Conservation (phyloP, 495 filamentous ascomycete genomes). For the Penicillium coprophilum region DNA sequence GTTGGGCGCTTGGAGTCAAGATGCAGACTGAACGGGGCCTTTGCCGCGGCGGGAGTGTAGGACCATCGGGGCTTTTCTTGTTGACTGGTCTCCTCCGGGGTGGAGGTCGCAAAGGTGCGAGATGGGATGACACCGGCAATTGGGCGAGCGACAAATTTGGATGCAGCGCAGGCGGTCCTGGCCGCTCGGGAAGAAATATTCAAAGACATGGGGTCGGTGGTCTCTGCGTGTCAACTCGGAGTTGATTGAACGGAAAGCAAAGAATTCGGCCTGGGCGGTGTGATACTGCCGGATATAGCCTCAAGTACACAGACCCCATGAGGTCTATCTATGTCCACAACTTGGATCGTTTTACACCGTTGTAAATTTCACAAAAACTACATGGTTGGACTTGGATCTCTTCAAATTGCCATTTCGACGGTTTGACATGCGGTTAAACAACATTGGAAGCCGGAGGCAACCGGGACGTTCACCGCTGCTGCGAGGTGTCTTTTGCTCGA, state of each 20-base stretch:
- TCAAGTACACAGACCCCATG: not conserved
- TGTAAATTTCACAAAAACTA: not conserved
- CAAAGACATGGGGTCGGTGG: conserved; percentile 38
- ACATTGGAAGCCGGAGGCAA: not conserved
- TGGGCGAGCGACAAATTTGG: conserved; percentile 21
- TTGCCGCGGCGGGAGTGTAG: conserved; percentile 74
- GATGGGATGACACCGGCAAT: conserved; percentile 20
- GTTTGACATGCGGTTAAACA: conserved; percentile 12
- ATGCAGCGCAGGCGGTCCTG: conserved; percentile 38
- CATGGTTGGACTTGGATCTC: not conserved
- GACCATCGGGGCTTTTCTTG: conserved; percentile 71
- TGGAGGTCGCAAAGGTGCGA: conserved; percentile 27
- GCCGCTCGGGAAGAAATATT: conserved; percentile 36
- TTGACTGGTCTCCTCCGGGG: conserved; percentile 31
- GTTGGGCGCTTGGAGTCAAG: conserved; percentile 46
- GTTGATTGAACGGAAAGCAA: conserved; percentile 25
- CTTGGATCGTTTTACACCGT: not conserved
- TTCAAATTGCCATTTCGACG: conserved; percentile 1
- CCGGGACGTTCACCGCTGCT: conserved; percentile 26
- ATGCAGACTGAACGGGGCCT: conserved; percentile 62
- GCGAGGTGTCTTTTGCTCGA: conserved; percentile 12
- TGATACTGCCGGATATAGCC: conserved; percentile 25
- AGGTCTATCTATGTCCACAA: not conserved
- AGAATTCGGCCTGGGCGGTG: conserved; percentile 35
- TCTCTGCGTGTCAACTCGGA: conserved; percentile 19